A percentile compares a stretch with the other conserved stretches of the same genome.
phyloP scores from a whole-genome alignment of 2,329 filamentous ascomycete genomes.

The Laburnicola sp. region DNA sequence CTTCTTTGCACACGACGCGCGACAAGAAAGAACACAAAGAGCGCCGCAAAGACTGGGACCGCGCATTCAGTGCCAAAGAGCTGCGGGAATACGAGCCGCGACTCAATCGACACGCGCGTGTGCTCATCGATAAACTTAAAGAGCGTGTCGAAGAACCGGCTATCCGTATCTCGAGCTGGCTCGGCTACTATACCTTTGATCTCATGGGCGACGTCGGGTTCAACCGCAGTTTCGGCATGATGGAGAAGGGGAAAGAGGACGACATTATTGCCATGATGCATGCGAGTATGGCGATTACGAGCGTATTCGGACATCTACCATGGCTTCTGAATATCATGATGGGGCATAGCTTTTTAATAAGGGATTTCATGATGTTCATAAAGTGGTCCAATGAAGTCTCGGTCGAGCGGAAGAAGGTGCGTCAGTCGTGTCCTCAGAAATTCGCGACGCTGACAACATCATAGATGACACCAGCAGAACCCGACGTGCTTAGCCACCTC shows the following conservation, averaged over 20 bases:
- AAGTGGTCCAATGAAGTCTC: conserved; percentile 29
- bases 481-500: conserved; percentile 32
- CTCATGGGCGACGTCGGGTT: conserved; percentile 54
- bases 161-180: conserved; percentile 37
- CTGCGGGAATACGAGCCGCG: conserved; percentile 43
- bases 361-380: conserved; percentile 29
- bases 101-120: conserved; percentile 33
- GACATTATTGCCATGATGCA: conserved; percentile 33
- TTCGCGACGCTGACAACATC: conserved; percentile 5
- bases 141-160: conserved; percentile 20
- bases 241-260: conserved; percentile 35
- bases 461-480: conserved; percentile 31
- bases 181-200: conserved; percentile 52
- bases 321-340: conserved; percentile 27
- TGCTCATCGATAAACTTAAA: conserved; percentile 31
- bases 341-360: conserved; percentile 21
- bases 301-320: conserved; percentile 25
- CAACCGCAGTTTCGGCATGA: conserved; percentile 47
- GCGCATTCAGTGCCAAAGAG: conserved; percentile 38
- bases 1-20: conserved; percentile 34
- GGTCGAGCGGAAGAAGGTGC: conserved; percentile 31
- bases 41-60: conserved; percentile 39
- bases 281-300: conserved; percentile 25
- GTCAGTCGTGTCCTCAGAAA: not conserved
- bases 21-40: conserved; percentile 34